These are phyloP conservation scores for Globisporangium paroecandrum DNA, from an alignment of 352 stramenopile genomes.

Conservation along the genomic window DNA sequence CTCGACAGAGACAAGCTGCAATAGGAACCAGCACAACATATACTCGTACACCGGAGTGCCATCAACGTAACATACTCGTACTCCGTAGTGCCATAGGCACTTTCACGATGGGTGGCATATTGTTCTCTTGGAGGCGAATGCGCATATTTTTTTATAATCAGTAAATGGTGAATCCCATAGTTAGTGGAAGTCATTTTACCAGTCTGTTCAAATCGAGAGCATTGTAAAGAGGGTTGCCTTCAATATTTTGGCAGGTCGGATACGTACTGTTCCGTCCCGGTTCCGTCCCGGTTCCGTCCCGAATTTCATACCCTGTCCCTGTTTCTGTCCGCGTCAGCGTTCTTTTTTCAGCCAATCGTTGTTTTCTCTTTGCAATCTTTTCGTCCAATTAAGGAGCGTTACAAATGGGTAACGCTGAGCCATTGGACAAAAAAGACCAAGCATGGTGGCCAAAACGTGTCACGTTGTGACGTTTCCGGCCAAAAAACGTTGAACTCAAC, in stretches of 20 bases:
- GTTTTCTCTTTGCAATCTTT: not conserved
- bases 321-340: not conserved
- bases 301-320: not conserved
- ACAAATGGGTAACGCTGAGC: not conserved
- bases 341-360: conserved; percentile 12
- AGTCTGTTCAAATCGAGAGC: no score
- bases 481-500: not conserved
- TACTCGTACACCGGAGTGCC: no score
- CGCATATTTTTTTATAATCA: no score
- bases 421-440: not conserved
- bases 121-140: no score
- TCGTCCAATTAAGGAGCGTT: not conserved
- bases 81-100: no score
- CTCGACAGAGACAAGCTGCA: no score
- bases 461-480: not conserved
- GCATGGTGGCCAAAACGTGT: not conserved
- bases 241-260: not conserved
- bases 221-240: no score
- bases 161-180: no score
- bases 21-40: no score
- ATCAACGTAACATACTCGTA: no score
- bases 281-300: conserved; percentile 4
- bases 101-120: no score
- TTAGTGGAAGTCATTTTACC: no score
- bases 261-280: conserved; percentile 7